phyloP scores from a whole-genome alignment of 176 grass and related monocot genomes.

The Rhipidocladum racemiflorum region DNA sequence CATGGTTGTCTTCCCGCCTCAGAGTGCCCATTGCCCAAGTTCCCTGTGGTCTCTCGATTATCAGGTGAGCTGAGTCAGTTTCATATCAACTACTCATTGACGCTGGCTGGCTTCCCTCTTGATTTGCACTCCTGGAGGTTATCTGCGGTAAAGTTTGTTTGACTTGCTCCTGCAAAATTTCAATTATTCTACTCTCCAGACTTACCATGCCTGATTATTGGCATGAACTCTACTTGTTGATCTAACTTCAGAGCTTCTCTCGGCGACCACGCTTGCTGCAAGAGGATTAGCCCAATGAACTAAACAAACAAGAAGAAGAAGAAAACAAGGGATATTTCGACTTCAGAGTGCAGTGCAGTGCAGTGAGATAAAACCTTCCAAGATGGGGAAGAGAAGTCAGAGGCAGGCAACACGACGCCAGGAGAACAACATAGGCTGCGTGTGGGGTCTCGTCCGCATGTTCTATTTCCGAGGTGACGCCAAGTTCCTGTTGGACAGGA shows the following conservation, averaged over 20 bases:
- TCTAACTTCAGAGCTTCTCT: neutral
- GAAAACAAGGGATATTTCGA: neutral
- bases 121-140: neutral
- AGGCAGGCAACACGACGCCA: conserved; percentile 11
- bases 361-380: neutral
- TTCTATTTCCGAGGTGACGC: conserved; percentile 59
- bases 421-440: conserved; percentile 53
- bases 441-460: conserved; percentile 74
- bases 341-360: neutral
- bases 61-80: conserved; percentile 1
- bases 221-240: neutral
- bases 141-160: neutral
- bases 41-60: neutral
- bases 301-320: neutral
- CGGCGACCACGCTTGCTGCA: neutral
- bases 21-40: neutral
- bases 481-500: conserved; percentile 64
- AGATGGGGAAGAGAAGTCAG: conserved; percentile 60
- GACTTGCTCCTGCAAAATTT: neutral
- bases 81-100: neutral
- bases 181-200: neutral
- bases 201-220: neutral
- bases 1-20: neutral
- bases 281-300: neutral
- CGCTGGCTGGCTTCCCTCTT: neutral